These are phyloP conservation scores for Decorospora gaudefroyi DNA, from an alignment of 2,329 filamentous ascomycete genomes.

Conservation along the genomic window DNA sequence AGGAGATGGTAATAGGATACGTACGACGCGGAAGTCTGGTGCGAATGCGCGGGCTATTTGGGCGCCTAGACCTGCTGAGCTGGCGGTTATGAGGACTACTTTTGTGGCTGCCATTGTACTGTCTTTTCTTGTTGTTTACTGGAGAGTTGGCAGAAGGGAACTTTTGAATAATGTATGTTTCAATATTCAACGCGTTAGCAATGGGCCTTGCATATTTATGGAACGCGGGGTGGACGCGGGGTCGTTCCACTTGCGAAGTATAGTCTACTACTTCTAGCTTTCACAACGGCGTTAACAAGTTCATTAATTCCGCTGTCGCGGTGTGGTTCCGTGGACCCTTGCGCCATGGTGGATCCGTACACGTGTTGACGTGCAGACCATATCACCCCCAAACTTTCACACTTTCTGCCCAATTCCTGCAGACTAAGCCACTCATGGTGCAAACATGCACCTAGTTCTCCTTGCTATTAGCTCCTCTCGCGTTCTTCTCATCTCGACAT, in stretches of 20 bases:
- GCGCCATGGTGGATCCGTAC: too few species aligned
- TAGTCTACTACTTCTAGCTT: too few species aligned
- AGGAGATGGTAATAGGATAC: constrained; percentile 12
- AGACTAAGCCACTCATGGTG: not conserved
- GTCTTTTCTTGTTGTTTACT: not conserved
- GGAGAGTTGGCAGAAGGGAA: too few species aligned
- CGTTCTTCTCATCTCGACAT: not conserved
- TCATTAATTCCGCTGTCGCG: too few species aligned
- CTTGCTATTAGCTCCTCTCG: not conserved
- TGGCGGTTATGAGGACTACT: constrained; percentile 55
- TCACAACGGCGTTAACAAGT: too few species aligned
- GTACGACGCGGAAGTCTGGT: constrained; percentile 53
- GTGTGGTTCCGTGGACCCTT: constrained; percentile 6
- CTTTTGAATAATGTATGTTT: not conserved
- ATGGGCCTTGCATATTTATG: not conserved
- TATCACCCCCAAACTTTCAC: too few species aligned
- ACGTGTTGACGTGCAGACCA: too few species aligned
- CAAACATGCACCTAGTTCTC: not conserved
- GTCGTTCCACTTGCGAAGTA: constrained; percentile 5
- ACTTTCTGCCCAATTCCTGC: not conserved
- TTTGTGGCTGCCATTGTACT: constrained; percentile 47
- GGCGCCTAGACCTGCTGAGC: constrained; percentile 56
- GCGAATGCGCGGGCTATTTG: constrained; percentile 54
- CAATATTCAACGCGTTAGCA: not conserved
- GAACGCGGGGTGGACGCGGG: constrained; percentile 7